Conservation (phyloP, 2,329 filamentous ascomycete genomes). For the Aureobasidium sp. region DNA sequence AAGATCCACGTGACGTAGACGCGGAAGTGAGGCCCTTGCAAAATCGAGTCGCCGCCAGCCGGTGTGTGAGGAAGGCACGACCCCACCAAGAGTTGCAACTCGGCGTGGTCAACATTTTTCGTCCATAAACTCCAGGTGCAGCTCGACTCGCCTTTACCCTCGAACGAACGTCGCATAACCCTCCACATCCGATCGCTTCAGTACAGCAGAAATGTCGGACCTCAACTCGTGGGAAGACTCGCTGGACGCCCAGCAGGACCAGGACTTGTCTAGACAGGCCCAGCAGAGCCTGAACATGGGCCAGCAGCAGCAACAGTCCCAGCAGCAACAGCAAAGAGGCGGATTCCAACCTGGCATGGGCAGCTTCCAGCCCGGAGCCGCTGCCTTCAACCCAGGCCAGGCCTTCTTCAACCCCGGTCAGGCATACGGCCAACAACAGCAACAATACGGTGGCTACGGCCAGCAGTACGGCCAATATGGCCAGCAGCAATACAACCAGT, state of each 20-base stretch:
- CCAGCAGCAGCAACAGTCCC: conserved; percentile 14
- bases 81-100: conserved; percentile 2
- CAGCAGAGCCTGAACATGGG: conserved; percentile 29
- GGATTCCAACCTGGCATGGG: conserved; percentile 23
- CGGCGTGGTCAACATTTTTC: neutral
- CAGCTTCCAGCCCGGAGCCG: conserved; percentile 29
- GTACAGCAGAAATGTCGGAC: conserved; percentile 58
- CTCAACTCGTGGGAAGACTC: conserved; percentile 89
- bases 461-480: conserved; percentile 19
- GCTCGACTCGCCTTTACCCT: neutral
- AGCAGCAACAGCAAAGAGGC: conserved; percentile 1
- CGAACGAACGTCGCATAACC: neutral
- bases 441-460: conserved; percentile 25
- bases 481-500: conserved; percentile 21
- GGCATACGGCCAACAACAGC: conserved; percentile 26
- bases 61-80: neutral
- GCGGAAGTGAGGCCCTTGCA: neutral
- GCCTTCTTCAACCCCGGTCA: conserved; percentile 29
- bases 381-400: conserved; percentile 30
- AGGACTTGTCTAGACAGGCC: conserved; percentile 30
- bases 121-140: neutral
- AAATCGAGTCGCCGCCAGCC: conserved; percentile 7
- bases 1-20: conserved; percentile 2
- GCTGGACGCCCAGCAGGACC: conserved; percentile 31
- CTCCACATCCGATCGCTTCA: neutral